Evolutionary conservation across 441 rosid species (phyloP).

Genomic region (Adansonia grandidieri): DNA sequence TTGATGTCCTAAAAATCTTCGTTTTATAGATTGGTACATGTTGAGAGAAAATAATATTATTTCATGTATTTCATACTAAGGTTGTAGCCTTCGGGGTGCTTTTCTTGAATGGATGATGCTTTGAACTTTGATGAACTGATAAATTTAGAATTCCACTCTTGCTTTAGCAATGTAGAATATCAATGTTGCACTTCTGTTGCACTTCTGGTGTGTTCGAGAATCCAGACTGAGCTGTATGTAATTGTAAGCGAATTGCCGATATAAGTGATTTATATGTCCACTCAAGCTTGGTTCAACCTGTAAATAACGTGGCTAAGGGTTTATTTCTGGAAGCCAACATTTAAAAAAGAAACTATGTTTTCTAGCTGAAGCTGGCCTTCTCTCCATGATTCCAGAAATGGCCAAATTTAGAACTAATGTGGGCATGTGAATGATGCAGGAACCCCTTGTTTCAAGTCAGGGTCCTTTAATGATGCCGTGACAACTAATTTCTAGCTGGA

Average conservation of each 20-base stretch:
- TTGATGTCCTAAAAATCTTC: neutral
- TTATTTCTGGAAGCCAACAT: neutral
- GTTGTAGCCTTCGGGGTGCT: neutral
- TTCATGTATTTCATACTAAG: neutral
- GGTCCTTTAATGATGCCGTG: neutral
- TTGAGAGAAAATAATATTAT: neutral
- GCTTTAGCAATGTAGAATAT: neutral
- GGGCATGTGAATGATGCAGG: slow-evolving; percentile 16
- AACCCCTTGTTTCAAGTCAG: neutral
- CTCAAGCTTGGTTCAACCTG: neutral
- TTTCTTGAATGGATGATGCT: neutral
- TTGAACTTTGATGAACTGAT: neutral
- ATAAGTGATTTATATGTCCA: neutral
- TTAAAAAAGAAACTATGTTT: neutral
- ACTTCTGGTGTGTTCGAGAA: neutral
- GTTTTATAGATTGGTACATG: neutral
- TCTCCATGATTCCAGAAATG: neutral
- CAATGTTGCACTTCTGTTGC: neutral
- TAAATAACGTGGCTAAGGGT: slow-evolving; percentile 2
- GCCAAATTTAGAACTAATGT: slow-evolving; percentile 20
- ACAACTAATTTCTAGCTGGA: neutral
- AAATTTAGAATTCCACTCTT: neutral
- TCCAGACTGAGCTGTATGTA: neutral
- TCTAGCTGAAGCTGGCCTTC: neutral
- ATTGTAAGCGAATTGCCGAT: neutral